Conservation (phyloP, 768 basidiomycete genomes). For the Mycena galopus region DNA sequence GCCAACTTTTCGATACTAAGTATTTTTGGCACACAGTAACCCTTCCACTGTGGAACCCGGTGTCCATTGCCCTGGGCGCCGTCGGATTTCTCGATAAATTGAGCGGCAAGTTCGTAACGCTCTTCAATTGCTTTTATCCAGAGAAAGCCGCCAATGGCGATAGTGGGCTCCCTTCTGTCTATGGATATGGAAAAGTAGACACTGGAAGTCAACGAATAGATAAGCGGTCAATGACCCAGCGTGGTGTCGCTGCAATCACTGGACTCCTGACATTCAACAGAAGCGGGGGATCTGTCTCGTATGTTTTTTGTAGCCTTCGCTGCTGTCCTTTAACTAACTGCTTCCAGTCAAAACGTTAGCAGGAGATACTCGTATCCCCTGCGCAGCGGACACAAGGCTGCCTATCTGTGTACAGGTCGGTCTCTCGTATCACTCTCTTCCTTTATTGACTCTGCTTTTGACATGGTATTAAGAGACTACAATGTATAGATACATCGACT, state of each 20-base stretch:
- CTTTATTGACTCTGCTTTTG: too few species aligned
- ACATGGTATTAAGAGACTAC: too few species aligned
- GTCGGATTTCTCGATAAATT: constrained; percentile 82
- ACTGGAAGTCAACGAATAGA: constrained; percentile 65
- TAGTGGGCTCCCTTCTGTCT: constrained; percentile 67
- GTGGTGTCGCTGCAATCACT: constrained; percentile 68
- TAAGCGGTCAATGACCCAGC: constrained; percentile 69
- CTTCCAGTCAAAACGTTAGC: constrained; percentile 56
- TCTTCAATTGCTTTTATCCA: constrained; percentile 78
- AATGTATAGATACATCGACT: constrained; percentile 77
- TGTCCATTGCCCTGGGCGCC: constrained; percentile 71
- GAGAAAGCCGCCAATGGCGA: constrained; percentile 58
- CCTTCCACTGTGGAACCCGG: constrained; percentile 79
- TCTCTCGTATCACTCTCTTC: too few species aligned
- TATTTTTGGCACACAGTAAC: constrained; percentile 56
- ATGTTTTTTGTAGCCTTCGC: constrained; percentile 34
- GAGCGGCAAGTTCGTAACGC: constrained; percentile 72
- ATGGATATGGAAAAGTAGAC: constrained; percentile 71
- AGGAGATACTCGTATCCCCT: constrained; percentile 72
- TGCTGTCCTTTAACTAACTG: neutral
- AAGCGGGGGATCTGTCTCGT: constrained; percentile 54
- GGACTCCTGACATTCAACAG: constrained; percentile 61
- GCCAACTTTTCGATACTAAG: neutral
- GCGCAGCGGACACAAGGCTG: constrained; percentile 72
- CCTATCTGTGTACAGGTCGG: too few species aligned